A percentile compares a stretch with the other conserved stretches of the same genome.
These are phyloP conservation scores for Botrytis deweyae DNA, from an alignment of 2,329 filamentous ascomycete genomes.

Conservation along the genomic window DNA sequence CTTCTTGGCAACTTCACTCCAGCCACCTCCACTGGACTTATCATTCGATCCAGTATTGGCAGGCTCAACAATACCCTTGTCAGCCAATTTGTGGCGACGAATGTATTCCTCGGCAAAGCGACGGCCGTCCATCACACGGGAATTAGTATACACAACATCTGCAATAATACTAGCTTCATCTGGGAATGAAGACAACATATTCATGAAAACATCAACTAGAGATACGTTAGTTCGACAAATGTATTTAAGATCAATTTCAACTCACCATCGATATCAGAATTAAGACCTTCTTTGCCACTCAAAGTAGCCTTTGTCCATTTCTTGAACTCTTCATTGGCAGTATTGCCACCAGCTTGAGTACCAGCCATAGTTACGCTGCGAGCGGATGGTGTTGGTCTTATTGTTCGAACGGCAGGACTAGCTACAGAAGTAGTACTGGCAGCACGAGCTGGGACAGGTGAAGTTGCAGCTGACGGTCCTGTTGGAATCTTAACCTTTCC, in stretches of 20 bases:
- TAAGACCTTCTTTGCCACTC: constrained; percentile 61
- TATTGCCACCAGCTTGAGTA: constrained; percentile 31
- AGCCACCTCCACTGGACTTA: constrained; percentile 73
- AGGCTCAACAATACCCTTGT: constrained; percentile 81
- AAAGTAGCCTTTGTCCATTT: constrained; percentile 88
- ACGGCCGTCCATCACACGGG: constrained; percentile 84
- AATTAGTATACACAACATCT: constrained; percentile 84
- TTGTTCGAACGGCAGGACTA: constrained; percentile 36
- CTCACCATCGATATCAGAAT: constrained; percentile 65
- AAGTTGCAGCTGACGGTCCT: constrained; percentile 51
- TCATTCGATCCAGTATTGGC: constrained; percentile 53
- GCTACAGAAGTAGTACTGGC: constrained; percentile 38
- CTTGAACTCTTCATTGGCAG: constrained; percentile 84
- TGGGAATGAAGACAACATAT: constrained; percentile 72
- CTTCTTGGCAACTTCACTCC: constrained; percentile 98
- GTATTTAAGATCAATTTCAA: constrained; percentile 22
- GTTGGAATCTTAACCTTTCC: constrained; percentile 83
- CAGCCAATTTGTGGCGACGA: constrained; percentile 86
- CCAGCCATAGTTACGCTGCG: constrained; percentile 49
- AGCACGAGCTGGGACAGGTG: constrained; percentile 45
- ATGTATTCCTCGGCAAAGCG: constrained; percentile 95
- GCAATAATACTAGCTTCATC: constrained; percentile 78
- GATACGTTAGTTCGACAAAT: constrained; percentile 39
- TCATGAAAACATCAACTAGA: constrained; percentile 69
- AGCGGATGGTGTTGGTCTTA: constrained; percentile 54